A percentile compares a stretch with the other conserved stretches of the same genome.
Evolutionary conservation across 768 basidiomycete genomes (phyloP).

Genomic region (Amyloporia xantha): DNA sequence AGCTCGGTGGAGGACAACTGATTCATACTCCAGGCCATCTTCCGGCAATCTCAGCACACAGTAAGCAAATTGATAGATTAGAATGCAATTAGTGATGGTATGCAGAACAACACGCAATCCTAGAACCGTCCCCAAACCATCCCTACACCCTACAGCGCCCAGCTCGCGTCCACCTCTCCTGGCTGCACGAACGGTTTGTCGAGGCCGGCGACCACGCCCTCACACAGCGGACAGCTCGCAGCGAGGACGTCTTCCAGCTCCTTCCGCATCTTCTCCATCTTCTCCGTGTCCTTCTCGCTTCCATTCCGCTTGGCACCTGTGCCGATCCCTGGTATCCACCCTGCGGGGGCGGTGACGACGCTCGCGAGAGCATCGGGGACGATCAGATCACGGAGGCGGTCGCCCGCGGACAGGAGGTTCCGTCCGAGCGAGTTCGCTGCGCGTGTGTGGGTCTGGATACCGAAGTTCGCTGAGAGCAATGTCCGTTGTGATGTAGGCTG

Average conservation of each 20-base stretch:
- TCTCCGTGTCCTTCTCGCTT: constrained; percentile 48
- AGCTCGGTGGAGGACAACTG: too few species aligned
- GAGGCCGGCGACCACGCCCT: constrained; percentile 77
- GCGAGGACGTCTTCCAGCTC: constrained; percentile 90
- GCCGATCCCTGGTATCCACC: constrained; percentile 71
- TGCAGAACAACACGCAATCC: too few species aligned
- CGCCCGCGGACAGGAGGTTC: constrained; percentile 83
- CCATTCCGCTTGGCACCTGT: constrained; percentile 34
- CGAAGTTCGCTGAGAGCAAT: constrained; percentile 72
- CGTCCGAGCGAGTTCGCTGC: constrained; percentile 66
- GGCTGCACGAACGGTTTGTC: constrained; percentile 82
- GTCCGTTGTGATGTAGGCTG: constrained; percentile 53
- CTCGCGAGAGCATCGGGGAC: constrained; percentile 88
- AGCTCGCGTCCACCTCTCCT: constrained; percentile 73
- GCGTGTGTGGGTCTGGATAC: constrained; percentile 53
- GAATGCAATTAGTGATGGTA: too few species aligned
- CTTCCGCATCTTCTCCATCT: constrained; percentile 63
- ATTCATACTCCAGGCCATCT: too few species aligned
- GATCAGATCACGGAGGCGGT: constrained; percentile 85
- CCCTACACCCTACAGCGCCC: constrained; percentile 62
- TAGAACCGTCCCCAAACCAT: too few species aligned
- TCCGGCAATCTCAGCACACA: too few species aligned
- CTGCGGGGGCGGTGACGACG: constrained; percentile 64
- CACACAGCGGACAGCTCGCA: constrained; percentile 89
- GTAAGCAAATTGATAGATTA: too few species aligned